These are phyloP conservation scores for Hypoxylon fuscum DNA, from an alignment of 495 filamentous ascomycete genomes.

Conservation along the genomic window DNA sequence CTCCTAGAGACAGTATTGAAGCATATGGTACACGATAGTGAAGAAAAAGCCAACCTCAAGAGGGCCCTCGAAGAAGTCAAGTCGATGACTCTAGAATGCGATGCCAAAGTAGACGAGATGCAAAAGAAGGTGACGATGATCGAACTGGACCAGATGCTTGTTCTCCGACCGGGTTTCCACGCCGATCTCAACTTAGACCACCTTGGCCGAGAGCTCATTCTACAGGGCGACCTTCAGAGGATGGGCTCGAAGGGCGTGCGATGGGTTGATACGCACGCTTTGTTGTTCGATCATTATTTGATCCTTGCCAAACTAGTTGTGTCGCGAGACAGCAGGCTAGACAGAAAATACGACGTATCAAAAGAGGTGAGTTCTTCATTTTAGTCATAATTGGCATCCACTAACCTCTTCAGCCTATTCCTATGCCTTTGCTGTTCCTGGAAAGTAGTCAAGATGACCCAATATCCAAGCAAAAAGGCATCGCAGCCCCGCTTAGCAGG, in stretches of 20 bases:
- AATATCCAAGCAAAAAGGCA: slow-evolving; percentile 84
- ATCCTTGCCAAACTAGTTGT: slow-evolving; percentile 85
- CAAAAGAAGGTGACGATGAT: slow-evolving; percentile 87
- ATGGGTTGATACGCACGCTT: slow-evolving; percentile 89
- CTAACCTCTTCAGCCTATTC: slow-evolving; percentile 72
- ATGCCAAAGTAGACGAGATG: slow-evolving; percentile 94
- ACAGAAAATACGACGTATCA: slow-evolving; percentile 93
- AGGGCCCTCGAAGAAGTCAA: slow-evolving; percentile 96
- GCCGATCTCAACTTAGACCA: slow-evolving; percentile 91
- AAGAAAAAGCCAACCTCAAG: slow-evolving; percentile 87
- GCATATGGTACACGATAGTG: slow-evolving; percentile 81
- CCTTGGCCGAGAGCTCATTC: slow-evolving; percentile 87
- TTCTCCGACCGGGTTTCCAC: slow-evolving; percentile 86
- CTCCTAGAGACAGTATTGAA: slow-evolving; percentile 84
- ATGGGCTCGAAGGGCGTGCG: slow-evolving; percentile 86
- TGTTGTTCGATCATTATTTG: slow-evolving; percentile 96
- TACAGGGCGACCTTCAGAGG: slow-evolving; percentile 87
- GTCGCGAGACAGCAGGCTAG: slow-evolving; percentile 73
- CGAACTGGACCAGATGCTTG: slow-evolving; percentile 83
- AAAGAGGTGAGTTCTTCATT: slow-evolving; percentile 70
- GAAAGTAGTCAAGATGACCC: slow-evolving; percentile 93
- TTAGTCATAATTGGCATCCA: not conserved
- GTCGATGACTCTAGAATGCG: slow-evolving; percentile 88
- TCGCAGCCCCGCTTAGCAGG: slow-evolving; percentile 70
- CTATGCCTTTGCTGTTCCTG: slow-evolving; percentile 93